A percentile compares a stretch with the other conserved stretches of the same genome.
Evolutionary conservation across 75 land plant genomes (phyloP).

Genomic region (Selaginella moellendorffii): DNA sequence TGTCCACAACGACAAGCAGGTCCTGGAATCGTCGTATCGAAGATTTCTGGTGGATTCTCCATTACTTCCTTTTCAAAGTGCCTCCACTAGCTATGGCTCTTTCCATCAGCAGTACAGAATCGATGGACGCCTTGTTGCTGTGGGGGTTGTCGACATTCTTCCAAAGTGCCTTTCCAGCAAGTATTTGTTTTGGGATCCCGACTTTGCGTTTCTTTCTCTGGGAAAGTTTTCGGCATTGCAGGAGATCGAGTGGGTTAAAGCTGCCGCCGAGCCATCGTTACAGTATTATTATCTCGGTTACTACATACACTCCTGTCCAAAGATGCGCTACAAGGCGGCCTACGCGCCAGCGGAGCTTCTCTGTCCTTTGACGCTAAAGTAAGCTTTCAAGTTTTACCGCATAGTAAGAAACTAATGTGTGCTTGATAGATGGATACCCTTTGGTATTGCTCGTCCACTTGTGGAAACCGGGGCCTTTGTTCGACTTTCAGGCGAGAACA

Average conservation of each 20-base stretch:
- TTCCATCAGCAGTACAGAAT: conserved; percentile 94
- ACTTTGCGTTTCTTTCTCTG: conserved; percentile 67
- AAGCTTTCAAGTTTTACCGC: conserved; percentile 20
- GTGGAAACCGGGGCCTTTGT: conserved; percentile 28
- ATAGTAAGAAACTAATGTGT: neutral
- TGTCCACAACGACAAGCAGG: conserved; percentile 79
- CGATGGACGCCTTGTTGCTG: conserved; percentile 87
- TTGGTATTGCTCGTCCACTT: conserved; percentile 43
- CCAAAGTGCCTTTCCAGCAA: conserved; percentile 96
- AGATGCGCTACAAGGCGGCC: conserved; percentile 96
- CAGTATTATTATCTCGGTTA: conserved; percentile 95
- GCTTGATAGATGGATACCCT: conserved; percentile 92
- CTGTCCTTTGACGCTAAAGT: conserved; percentile 78
- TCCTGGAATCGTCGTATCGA: conserved; percentile 50
- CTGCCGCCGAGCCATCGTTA: conserved; percentile 45
- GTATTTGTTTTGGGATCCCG: conserved; percentile 97
- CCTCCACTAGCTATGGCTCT: conserved; percentile 60
- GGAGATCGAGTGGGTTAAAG: conserved; percentile 80
- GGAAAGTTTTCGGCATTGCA: conserved; percentile 85
- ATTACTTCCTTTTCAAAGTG: conserved; percentile 31
- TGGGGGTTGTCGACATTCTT: conserved; percentile 88
- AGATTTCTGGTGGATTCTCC: conserved; percentile 82
- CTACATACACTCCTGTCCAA: conserved; percentile 86
- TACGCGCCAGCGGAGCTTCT: conserved; percentile 89
- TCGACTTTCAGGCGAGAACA: neutral